Evolutionary conservation across 139 green algal genomes (phyloP).

Genomic region (Haematococcus lacustris): DNA sequence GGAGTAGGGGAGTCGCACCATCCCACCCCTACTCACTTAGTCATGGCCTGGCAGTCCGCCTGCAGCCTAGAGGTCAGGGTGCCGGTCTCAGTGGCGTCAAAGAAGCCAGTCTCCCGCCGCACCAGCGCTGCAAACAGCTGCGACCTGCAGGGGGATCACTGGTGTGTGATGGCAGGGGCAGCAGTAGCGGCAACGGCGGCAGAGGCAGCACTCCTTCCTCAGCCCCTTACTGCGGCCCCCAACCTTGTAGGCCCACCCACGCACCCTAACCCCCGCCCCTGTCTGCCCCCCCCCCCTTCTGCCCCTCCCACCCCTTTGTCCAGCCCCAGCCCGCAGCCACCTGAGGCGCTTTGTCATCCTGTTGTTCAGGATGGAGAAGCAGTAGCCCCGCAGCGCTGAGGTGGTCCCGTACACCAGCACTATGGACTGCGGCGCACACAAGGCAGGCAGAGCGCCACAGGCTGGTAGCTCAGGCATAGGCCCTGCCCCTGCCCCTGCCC

Average conservation of each 20-base stretch:
- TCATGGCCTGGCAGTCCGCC: slow-evolving; percentile 65
- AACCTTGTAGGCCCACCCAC: no score
- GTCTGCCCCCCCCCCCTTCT: no score
- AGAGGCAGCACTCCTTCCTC: no score
- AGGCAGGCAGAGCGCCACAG: background rate
- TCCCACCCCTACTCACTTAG: no score
- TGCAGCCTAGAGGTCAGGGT: slow-evolving; percentile 57
- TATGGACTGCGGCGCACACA: slow-evolving; percentile 17
- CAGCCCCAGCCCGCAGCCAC: no score
- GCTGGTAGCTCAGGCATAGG: background rate
- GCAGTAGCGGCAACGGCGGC: no score
- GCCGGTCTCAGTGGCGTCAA: slow-evolving; percentile 42
- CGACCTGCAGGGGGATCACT: slow-evolving; percentile 32
- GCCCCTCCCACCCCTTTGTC: no score
- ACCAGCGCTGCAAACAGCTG: slow-evolving; percentile 49
- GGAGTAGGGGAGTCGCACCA: no score
- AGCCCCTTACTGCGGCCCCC: no score
- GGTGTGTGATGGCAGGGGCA: no score
- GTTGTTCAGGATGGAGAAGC: slow-evolving; percentile 69
- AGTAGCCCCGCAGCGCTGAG: slow-evolving; percentile 54
- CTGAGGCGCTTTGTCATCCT: slow-evolving; percentile 59
- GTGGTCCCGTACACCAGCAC: slow-evolving; percentile 51
- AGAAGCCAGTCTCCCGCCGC: slow-evolving; percentile 35
- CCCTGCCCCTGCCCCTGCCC: background rate
- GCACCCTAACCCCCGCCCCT: no score